Conservation (phyloP, 257 asterid genomes). For the Ophiorrhiza pumila region DNA sequence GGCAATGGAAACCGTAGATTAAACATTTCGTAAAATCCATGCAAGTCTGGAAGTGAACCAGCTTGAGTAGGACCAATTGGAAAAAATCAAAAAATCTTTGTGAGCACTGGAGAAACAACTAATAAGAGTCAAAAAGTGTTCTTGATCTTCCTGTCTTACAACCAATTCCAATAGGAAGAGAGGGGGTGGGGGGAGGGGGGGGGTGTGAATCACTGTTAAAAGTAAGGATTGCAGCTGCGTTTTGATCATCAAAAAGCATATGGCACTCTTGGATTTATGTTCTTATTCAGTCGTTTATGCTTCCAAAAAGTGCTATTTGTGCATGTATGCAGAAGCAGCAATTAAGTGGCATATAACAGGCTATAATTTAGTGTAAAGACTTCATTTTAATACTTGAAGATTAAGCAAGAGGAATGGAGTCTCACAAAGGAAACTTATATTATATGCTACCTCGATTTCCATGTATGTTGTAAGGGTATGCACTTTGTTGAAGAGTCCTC, state of each 20-base stretch:
- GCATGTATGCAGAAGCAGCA: not conserved
- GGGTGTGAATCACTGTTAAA: not conserved
- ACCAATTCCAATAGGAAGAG: no score
- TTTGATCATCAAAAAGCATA: not conserved
- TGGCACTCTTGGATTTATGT: not conserved
- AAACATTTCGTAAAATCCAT: not conserved
- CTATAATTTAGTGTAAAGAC: not conserved
- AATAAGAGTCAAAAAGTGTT: not conserved
- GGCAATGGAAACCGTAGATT: not conserved
- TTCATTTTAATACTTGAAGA: not conserved
- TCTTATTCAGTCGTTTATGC: not conserved
- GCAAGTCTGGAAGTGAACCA: not conserved
- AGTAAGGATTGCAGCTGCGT: not conserved
- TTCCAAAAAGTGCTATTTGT: not conserved
- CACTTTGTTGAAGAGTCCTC: conserved; percentile 50
- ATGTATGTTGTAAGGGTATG: conserved; percentile 37
- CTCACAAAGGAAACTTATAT: conserved; percentile 1
- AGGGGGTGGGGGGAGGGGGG: no score
- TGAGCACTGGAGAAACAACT: not conserved
- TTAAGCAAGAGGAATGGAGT: not conserved
- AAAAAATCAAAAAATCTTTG: not conserved
- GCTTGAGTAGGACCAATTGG: not conserved
- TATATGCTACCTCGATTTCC: conserved; percentile 65
- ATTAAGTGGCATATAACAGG: not conserved
- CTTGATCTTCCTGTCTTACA: no score